Base-by-base conservation (phyloP, 2,329 filamentous ascomycete genomes). In the Fusarium sterilihyphosum region DNA sequence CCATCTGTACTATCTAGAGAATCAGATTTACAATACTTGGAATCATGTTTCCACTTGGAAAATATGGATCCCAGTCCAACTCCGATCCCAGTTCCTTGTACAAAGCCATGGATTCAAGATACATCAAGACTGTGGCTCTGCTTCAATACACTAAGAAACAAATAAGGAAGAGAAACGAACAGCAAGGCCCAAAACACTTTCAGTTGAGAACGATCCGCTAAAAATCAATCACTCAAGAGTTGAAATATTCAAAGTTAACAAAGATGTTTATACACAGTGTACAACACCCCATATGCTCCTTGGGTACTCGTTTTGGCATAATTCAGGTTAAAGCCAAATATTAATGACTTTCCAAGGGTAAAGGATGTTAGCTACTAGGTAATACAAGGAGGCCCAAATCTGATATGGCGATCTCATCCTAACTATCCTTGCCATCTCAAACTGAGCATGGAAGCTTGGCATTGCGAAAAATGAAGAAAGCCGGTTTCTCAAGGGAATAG, bases 11-110 rank as follows among this genome's bases (percentile, higher is more conserved):
- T 17, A 50, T n/a, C 17, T 14, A 6, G n/a, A 29, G 41, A 29
- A 5, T 61, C 44, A 10, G 26, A 12, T 37, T 17, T 12, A 8
- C 18, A n/a, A 18, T 16, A 8, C 10, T 60, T 63, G 6, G 1
- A 3, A 46, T 33, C 16, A 18, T 18, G 24, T 31, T 59, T 59
- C 10, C 20, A 54, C 37, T 38, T 26, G 11, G 14, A 33, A 35
- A 43, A 40, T 46, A 57, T 57, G 31, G 33, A 17, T 10, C 37
- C 33, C 22, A 56, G 53, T 3, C 40, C 47, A 2, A 56, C 13
- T 3, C 33, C 29, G 20, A 49, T 44, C 1, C 52, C 64, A 12
- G 35, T 35, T 18, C 33, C 70, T 20, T 78, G 75, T 17, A 79
- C 61, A 1, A 56, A 66, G 3, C 69, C 67, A 3, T 77, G 38